phyloP scores from a whole-genome alignment of 805 yeast species.

The Huiozyma naganishii region DNA sequence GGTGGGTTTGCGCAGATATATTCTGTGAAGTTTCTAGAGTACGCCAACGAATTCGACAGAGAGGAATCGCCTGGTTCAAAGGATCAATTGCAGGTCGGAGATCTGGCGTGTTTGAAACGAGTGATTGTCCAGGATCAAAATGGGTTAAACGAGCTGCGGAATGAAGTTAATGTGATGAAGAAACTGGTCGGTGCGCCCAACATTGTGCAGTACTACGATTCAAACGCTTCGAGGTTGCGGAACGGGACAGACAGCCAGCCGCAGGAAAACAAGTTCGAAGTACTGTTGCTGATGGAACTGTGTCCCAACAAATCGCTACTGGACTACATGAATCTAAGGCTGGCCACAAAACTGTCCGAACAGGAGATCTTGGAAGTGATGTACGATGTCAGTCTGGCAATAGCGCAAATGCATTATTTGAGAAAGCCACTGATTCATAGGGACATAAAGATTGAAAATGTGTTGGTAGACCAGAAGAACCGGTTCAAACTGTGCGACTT shows the following conservation, averaged over 20 bases:
- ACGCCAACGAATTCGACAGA: conserved; percentile 15
- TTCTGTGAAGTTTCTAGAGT: conserved; percentile 41
- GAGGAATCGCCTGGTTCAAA: neutral
- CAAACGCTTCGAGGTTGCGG: conserved; percentile 53
- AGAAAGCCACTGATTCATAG: conserved; percentile 74
- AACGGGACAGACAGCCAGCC: neutral
- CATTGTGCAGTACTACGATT: conserved; percentile 63
- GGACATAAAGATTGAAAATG: conserved; percentile 92
- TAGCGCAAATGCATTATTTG: conserved; percentile 77
- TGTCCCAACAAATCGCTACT: conserved; percentile 85
- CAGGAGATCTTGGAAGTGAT: conserved; percentile 72
- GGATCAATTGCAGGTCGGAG: conserved; percentile 33
- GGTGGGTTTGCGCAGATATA: conserved; percentile 82
- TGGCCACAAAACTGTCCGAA: conserved; percentile 70
- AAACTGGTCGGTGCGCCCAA: conserved; percentile 43
- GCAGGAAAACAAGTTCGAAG: conserved; percentile 53
- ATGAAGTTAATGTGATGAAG: conserved; percentile 78
- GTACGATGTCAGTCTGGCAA: conserved; percentile 70
- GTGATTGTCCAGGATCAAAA: conserved; percentile 64
- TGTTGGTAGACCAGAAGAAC: conserved; percentile 59
- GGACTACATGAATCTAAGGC: conserved; percentile 82
- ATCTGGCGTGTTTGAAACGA: conserved; percentile 59
- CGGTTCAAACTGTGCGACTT: conserved; percentile 84
- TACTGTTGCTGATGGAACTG: conserved; percentile 83
- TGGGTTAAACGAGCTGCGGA: conserved; percentile 54